phyloP scores from a whole-genome alignment of 768 basidiomycete genomes.

The Auriculariales sp. region DNA sequence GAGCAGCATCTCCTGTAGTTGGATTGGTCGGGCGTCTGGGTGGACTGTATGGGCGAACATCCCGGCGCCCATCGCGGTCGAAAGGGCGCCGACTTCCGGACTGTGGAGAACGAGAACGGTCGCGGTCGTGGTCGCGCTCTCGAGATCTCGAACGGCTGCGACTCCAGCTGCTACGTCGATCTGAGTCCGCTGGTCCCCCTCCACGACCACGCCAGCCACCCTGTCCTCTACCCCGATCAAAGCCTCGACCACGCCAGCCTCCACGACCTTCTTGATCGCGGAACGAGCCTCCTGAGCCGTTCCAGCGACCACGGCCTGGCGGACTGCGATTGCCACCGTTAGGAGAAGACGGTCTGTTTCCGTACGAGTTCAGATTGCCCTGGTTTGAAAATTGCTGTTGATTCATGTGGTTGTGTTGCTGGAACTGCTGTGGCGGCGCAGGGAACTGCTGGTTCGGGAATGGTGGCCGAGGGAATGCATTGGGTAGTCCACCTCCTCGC shows the following conservation, averaged over 20 bases:
- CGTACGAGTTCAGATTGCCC: no score
- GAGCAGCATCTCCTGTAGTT: slow-evolving; percentile 12
- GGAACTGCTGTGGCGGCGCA: not conserved
- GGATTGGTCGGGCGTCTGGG: slow-evolving; percentile 28
- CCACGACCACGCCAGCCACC: slow-evolving; percentile 44
- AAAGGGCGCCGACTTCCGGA: slow-evolving; percentile 41
- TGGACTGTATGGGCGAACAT: slow-evolving; percentile 45
- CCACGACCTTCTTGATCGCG: not conserved
- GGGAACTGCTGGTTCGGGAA: no score
- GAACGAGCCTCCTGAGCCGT: no score
- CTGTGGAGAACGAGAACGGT: slow-evolving; percentile 51
- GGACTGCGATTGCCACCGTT: no score
- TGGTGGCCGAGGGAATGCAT: no score
- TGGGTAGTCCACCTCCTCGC: no score
- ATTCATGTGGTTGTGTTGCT: no score
- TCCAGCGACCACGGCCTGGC: not conserved
- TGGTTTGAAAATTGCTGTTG: no score
- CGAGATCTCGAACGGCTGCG: slow-evolving; percentile 16
- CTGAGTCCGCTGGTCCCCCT: slow-evolving; percentile 22
- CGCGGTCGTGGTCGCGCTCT: slow-evolving; percentile 30
- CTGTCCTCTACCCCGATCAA: not conserved
- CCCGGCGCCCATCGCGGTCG: slow-evolving; percentile 23
- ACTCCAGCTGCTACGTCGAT: not conserved
- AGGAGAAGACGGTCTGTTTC: no score
- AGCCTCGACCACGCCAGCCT: slow-evolving; percentile 1